Percentiles rank a stretch among this genome's conserved stretches.
Conservation (phyloP, 305 asterid species). For the Ajuga reptans region DNA sequence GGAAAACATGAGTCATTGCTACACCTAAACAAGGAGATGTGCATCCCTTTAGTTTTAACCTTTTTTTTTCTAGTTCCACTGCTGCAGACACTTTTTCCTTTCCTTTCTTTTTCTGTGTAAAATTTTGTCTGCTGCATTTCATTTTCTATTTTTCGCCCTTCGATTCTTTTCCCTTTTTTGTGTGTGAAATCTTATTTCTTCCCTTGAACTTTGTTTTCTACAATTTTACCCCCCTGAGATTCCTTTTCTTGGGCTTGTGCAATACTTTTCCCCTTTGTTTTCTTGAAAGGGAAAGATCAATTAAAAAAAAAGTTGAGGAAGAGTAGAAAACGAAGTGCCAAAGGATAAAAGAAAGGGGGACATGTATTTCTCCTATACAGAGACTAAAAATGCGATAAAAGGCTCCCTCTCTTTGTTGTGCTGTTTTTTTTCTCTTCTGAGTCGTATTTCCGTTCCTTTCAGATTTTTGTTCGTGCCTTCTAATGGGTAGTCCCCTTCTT, state of each 20-base stretch:
- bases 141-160: not conserved
- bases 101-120: not conserved
- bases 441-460: too few relatives aligned
- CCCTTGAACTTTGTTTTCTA: not conserved
- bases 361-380: too few relatives aligned
- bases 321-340: too few relatives aligned
- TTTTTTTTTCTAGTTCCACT: not conserved
- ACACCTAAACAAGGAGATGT: not conserved
- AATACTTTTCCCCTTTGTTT: too few relatives aligned
- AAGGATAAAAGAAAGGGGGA: too few relatives aligned
- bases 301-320: too few relatives aligned
- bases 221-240: not conserved
- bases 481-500: too few relatives aligned
- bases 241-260: not conserved
- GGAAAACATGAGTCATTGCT: not conserved
- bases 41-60: not conserved
- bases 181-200: not conserved
- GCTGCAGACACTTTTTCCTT: not conserved
- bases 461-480: too few relatives aligned
- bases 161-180: not conserved
- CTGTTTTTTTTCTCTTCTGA: too few relatives aligned
- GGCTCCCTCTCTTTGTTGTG: too few relatives aligned
- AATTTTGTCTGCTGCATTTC: not conserved
- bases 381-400: too few relatives aligned
- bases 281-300: not conserved